Conservation (phyloP, 2,329 filamentous ascomycete species). For the Blastomyces gilchristii region DNA sequence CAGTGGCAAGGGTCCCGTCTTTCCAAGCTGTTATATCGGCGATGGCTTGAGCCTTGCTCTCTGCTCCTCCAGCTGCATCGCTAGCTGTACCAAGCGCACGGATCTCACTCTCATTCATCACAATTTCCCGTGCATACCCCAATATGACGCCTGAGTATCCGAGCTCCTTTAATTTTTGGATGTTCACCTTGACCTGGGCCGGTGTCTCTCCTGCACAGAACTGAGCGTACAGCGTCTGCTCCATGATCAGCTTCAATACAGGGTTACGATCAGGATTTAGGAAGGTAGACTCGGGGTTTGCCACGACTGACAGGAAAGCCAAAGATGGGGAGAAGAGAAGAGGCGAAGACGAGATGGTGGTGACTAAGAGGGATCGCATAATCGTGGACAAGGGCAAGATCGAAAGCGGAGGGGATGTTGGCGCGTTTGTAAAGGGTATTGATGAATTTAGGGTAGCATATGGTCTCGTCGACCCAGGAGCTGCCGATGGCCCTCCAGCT, state of each 20-base stretch:
- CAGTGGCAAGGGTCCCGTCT: constrained; percentile 62
- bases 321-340: constrained; percentile 58
- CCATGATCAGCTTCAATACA: constrained; percentile 58
- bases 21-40: constrained; percentile 49
- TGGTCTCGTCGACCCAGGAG: constrained; percentile 7
- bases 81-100: constrained; percentile 1
- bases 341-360: constrained; percentile 16
- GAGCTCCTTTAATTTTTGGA: constrained; percentile 56
- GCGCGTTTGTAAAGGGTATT: not conserved
- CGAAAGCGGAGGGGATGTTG: constrained; percentile 12
- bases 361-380: constrained; percentile 14
- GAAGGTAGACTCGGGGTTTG: constrained; percentile 55
- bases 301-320: constrained; percentile 55
- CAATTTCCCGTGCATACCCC: constrained; percentile 72
- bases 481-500: not conserved
- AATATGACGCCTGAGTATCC: constrained; percentile 79
- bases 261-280: constrained; percentile 68
- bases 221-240: constrained; percentile 78
- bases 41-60: constrained; percentile 13
- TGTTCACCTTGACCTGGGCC: constrained; percentile 56
- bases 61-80: constrained; percentile 14
- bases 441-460: constrained; percentile 8
- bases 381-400: constrained; percentile 15
- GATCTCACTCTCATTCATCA: constrained; percentile 46
- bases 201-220: constrained; percentile 77